phyloP scores from a whole-genome alignment of 75 land plant genomes.

The Chamaecyparis obtusa region DNA sequence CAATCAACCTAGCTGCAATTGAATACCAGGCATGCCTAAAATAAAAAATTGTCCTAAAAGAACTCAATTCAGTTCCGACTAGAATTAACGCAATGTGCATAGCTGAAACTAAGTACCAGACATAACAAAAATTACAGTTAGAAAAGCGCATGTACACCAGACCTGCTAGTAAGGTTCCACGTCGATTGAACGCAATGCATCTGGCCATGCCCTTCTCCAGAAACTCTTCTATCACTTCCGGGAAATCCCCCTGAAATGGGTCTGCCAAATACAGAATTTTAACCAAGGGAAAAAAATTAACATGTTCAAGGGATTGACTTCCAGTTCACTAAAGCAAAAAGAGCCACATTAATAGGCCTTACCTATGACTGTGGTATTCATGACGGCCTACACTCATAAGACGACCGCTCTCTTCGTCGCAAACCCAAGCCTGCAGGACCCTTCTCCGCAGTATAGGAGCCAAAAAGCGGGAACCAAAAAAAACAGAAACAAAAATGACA shows the following conservation, averaged over 20 bases:
- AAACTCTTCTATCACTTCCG: slow-evolving; percentile 96
- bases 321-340: not conserved
- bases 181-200: slow-evolving; percentile 92
- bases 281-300: not conserved
- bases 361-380: not conserved
- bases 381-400: not conserved
- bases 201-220: slow-evolving; percentile 88
- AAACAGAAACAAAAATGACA: not conserved
- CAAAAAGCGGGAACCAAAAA: not conserved
- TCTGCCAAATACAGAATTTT: slow-evolving; percentile 36
- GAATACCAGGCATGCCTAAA: not conserved
- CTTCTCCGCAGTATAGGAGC: not conserved
- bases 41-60: not conserved
- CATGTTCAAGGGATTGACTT: no score
- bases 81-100: not conserved
- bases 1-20: not conserved
- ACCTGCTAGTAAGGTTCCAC: slow-evolving; percentile 97
- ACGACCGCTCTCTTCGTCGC: not conserved
- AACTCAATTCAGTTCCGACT: not conserved
- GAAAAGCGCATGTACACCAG: not conserved
- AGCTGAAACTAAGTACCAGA: not conserved
- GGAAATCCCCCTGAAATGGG: slow-evolving; percentile 93
- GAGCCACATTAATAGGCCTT: not conserved
- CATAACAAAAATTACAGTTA: not conserved
- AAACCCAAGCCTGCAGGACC: not conserved